Evolutionary conservation across 208 protist species (phyloP), one percentile per base, ranked within the genome.

Genomic region (Leishmania gerbilli): DNA sequence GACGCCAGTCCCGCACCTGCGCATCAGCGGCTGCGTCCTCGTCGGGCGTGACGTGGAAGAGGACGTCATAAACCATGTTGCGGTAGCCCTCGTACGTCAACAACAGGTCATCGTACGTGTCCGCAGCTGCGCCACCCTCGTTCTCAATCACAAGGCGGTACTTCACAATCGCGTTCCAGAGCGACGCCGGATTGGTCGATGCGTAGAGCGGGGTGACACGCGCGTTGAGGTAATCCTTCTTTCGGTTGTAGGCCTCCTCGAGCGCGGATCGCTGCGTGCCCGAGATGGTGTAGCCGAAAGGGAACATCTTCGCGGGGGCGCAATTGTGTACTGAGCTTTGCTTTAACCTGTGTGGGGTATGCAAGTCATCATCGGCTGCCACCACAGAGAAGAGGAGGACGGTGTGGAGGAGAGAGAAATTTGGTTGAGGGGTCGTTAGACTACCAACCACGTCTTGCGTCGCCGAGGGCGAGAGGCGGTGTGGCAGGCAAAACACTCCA

Each of bases 121-220:
- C 89, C 3, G 92, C 77, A 0, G 51, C 69, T 45, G n/a, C 31
- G 9, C 80, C 81, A 37, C 65, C 74, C 31, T 83, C 80, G 27
- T 13, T 68, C 31, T 64, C 65, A 15, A 37, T 74, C 37, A 64
- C 72, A 53, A 87, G 77, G 42, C 91, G 87, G 80, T 95, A 85
- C 81, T 95, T 95, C 65, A 97, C 88, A 58, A 97, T 94, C 45
- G 83, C 84, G 37, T 83, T 89, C 92, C 94, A 97, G 21, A 97
- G 83, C 34, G 87, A 80, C 1, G 90, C 88, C 3, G 94, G 92
- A 72, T 93, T 95, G 6, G 94, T 95, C 60, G 92, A 90, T 31
- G 87, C 85, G 77, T 89, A 89, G 56, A 97, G 80, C 19, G 88
- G 74, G 3, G 76, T 83, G 7, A 97, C 62, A 76, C 89, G 87